phyloP scores from a whole-genome alignment of 768 basidiomycete genomes.

The Tremella yokohamensis region DNA sequence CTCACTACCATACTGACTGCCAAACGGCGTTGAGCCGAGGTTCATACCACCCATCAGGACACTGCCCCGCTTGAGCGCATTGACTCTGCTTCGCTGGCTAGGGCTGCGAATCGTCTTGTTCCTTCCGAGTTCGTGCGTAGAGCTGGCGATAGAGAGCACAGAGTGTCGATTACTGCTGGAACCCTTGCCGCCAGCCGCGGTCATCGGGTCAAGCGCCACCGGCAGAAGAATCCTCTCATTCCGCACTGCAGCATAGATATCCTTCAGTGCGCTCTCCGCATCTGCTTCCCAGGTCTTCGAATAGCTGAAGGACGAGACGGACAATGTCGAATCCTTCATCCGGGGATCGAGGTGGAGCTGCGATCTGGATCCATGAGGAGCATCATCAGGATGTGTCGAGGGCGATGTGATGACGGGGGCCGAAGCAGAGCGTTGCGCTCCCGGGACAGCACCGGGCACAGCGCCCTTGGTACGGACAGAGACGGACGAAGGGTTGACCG shows the following conservation, averaged over 20 bases:
- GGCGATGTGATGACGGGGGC: slow-evolving; percentile 23
- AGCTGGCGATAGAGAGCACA: slow-evolving; percentile 20
- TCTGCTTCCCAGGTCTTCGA: slow-evolving; percentile 73
- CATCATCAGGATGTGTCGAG: background rate
- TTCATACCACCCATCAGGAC: slow-evolving; percentile 76
- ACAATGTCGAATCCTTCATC: slow-evolving; percentile 13
- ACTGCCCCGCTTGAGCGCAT: slow-evolving; percentile 81
- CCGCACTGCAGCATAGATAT: slow-evolving; percentile 92
- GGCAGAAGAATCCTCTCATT: slow-evolving; percentile 86
- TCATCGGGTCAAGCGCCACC: slow-evolving; percentile 2
- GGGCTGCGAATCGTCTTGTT: slow-evolving; percentile 55
- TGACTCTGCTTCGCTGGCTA: slow-evolving; percentile 62
- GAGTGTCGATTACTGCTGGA: slow-evolving; percentile 23
- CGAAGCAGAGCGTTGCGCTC: slow-evolving; percentile 26
- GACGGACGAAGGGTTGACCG: slow-evolving; percentile 4
- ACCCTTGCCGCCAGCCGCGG: background rate
- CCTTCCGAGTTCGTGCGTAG: slow-evolving; percentile 52
- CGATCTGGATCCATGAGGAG: slow-evolving; percentile 13
- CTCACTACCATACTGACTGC: slow-evolving; percentile 55
- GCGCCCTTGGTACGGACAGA: slow-evolving; percentile 10
- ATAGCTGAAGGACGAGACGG: slow-evolving; percentile 36
- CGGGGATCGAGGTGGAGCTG: slow-evolving; percentile 5
- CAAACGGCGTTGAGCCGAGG: slow-evolving; percentile 77
- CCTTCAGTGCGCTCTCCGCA: slow-evolving; percentile 85
- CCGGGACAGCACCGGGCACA: slow-evolving; percentile 8